Percentiles rank a stretch among this genome's conserved stretches.
These are phyloP conservation scores for Solanum gracilifrons DNA, from an alignment of 257 asterid species.

Conservation along the genomic window DNA sequence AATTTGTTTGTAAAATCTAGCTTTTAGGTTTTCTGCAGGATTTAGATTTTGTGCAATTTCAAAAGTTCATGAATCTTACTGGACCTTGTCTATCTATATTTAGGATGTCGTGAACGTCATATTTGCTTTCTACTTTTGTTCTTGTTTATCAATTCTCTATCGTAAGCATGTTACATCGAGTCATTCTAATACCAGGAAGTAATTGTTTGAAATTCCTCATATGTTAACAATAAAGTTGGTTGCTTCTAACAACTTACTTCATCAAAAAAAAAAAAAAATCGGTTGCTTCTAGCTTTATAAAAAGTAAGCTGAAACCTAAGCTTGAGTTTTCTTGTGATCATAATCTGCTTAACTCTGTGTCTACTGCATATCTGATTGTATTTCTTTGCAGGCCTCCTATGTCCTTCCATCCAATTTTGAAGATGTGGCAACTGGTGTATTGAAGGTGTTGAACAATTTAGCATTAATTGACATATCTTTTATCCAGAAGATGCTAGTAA, in stretches of 20 bases:
- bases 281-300: background rate
- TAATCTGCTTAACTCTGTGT: background rate
- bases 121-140: background rate
- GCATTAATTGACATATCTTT: slow-evolving; percentile 74
- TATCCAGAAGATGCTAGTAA: slow-evolving; percentile 92
- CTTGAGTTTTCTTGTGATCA: background rate
- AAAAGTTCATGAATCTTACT: background rate
- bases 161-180: background rate
- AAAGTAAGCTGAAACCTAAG: background rate
- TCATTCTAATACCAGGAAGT: background rate
- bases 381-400: slow-evolving; percentile 47
- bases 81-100: background rate
- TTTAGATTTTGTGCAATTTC: background rate
- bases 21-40: background rate
- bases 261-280: background rate
- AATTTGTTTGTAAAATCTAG: background rate
- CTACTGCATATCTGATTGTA: background rate
- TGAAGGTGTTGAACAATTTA: slow-evolving; percentile 95
- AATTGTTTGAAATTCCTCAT: background rate
- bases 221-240: background rate
- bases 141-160: background rate
- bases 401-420: slow-evolving; percentile 93
- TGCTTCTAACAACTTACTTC: background rate
- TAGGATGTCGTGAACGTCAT: background rate
- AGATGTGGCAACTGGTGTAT: slow-evolving; percentile 90